A percentile compares a stretch with the other conserved stretches of the same genome.
Evolutionary conservation across 352 stramenopile genomes (phyloP).

Genomic region (Phytophthora rubi): DNA sequence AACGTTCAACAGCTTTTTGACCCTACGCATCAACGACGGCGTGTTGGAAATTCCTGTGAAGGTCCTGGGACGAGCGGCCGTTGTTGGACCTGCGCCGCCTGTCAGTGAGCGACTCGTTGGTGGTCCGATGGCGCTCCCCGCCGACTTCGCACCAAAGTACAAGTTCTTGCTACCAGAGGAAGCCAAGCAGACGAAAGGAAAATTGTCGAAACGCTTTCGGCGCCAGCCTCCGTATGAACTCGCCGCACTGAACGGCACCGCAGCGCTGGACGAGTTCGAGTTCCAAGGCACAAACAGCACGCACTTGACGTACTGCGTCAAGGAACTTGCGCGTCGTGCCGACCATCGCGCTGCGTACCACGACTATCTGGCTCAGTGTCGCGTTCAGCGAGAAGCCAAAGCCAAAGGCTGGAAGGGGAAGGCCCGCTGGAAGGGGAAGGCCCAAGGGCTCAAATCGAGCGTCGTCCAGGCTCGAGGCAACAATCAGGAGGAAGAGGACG

Average conservation of each 20-base stretch:
- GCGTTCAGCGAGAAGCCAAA: constrained; percentile 44
- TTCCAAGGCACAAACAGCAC: constrained; percentile 87
- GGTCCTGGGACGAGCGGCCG: constrained; percentile 69
- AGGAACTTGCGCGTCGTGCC: constrained; percentile 71
- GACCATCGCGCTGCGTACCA: constrained; percentile 78
- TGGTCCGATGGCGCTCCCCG: constrained; percentile 71
- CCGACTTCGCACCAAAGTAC: constrained; percentile 88
- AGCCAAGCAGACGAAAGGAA: constrained; percentile 64
- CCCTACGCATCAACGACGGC: constrained; percentile 54
- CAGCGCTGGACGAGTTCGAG: constrained; percentile 81
- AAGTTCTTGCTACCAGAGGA: constrained; percentile 90
- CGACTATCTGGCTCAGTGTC: constrained; percentile 61
- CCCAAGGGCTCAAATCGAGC: constrained; percentile 54
- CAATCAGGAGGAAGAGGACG: constrained; percentile 42
- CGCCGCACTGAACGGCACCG: constrained; percentile 68
- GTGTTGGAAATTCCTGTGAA: constrained; percentile 63
- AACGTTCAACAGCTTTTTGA: constrained; percentile 57
- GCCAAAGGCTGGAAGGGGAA: constrained; percentile 33
- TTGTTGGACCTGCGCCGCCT: constrained; percentile 48
- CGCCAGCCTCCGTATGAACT: constrained; percentile 71
- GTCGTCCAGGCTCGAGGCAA: constrained; percentile 44
- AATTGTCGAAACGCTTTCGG: constrained; percentile 53
- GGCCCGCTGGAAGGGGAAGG: constrained; percentile 32
- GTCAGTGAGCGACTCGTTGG: constrained; percentile 45
- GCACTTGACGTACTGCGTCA: constrained; percentile 87